A percentile compares a stretch with the other conserved stretches of the same genome.
These are phyloP conservation scores for Podila clonocystis DNA, from an alignment of 192 early-diverging fungal genomes.

Conservation along the genomic window DNA sequence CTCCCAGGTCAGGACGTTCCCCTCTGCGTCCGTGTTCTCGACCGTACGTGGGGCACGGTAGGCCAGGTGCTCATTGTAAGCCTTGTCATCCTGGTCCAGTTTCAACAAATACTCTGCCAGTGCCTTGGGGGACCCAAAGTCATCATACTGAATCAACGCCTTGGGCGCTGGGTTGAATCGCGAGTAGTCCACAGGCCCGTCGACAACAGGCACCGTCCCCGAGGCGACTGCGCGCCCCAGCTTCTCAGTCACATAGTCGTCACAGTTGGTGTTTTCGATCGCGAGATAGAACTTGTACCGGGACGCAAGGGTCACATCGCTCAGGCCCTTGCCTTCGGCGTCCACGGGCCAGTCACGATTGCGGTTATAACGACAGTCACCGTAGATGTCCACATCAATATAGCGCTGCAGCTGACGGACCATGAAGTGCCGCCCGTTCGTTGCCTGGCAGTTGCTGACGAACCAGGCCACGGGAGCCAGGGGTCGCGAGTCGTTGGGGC, in stretches of 20 bases:
- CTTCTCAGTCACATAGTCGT: slow-evolving; percentile 36
- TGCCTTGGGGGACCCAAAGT: slow-evolving; percentile 11
- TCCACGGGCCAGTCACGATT: slow-evolving; percentile 11
- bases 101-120: slow-evolving; percentile 21
- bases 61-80: slow-evolving; percentile 8
- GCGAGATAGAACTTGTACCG: slow-evolving; percentile 34
- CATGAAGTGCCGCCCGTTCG: slow-evolving; percentile 27
- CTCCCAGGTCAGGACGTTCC: background rate
- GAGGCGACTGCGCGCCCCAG: slow-evolving; percentile 2
- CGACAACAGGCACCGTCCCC: slow-evolving; percentile 25
- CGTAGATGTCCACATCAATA: slow-evolving; percentile 43
- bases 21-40: slow-evolving; percentile 10
- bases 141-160: slow-evolving; percentile 28
- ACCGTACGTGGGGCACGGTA: background rate
- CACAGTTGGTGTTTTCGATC: slow-evolving; percentile 35
- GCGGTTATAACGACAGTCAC: slow-evolving; percentile 15
- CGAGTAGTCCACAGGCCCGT: slow-evolving; percentile 35
- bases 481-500: slow-evolving; percentile 6
- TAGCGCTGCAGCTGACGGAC: slow-evolving; percentile 37
- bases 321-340: background rate
- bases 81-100: slow-evolving; percentile 9
- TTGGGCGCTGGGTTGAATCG: slow-evolving; percentile 21
- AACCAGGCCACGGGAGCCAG: slow-evolving; percentile 44
- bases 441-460: slow-evolving; percentile 29
- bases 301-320: background rate